Base-by-base conservation (phyloP, 345 rosid species). In the Lepidium aucheri region DNA sequence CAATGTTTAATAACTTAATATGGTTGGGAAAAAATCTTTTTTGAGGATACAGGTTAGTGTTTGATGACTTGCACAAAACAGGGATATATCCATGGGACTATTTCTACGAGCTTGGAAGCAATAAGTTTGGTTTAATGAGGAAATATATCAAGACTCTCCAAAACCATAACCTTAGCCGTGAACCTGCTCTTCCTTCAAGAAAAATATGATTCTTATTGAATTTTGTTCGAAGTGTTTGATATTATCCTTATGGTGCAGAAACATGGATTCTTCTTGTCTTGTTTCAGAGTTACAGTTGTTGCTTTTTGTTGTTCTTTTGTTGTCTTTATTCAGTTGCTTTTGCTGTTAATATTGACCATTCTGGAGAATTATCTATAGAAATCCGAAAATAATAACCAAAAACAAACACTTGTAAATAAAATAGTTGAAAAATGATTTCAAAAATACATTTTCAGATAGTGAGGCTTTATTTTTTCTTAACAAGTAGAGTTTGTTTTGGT, bases 1-100 rank as follows among this genome's bases (percentile, higher is more conserved):
- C 17, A 4, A 7, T 20, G 13, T 52, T 56, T 44, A 13, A 28
- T 51, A 43, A 66, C 49, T 39, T 42, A 14, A 14, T 18, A 16
- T n/a, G 22, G 11, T 50, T 62, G 49, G 54, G 24, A 32, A n/a
- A 52, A 39, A 35, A 35, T 62, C 9, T 53, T 17, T 59, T 40
- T 41, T 52, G 43, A 35, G 60, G 69, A 33, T 66, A 74, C 85
- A 88, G 99, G 82, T 76, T 94, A 60, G 74, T 81, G 65, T 94
- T 94, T 52, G 97, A 94, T 76, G 97, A 88, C 80, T 71, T 91
- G 87, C 99, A 88, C 68, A 91, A 80, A 79, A 91, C 95, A 9
- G 96, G 99, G 78, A 94, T 94, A 70, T 91, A 80, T 66, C 84
- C 97, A 12, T 94, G 96, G 97, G 95, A 86, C 36, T 91, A 83